Evolutionary conservation across 345 rosid genomes (phyloP).

Genomic region (Linum usitatissimum): DNA sequence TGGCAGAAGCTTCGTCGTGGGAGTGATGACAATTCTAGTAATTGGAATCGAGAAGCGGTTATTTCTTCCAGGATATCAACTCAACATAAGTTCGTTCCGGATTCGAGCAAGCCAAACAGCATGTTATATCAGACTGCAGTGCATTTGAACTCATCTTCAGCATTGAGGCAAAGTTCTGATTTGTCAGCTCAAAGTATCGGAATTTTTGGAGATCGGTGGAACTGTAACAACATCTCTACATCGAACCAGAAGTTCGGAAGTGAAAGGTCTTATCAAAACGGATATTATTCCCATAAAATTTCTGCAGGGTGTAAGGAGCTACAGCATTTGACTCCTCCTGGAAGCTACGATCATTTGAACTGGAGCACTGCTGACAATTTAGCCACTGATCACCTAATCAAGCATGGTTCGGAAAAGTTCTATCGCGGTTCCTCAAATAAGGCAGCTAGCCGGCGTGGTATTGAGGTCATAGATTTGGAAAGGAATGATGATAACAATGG

Average conservation of each 20-base stretch:
- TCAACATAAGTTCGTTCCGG: conserved; percentile 13
- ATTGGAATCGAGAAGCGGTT: not conserved
- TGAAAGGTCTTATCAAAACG: conserved; percentile 22
- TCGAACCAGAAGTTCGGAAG: conserved; percentile 20
- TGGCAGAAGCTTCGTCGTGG: not conserved
- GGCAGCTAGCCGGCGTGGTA: conserved; percentile 18
- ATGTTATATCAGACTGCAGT: conserved; percentile 15
- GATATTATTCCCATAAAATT: conserved; percentile 19
- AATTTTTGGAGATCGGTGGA: conserved; percentile 11
- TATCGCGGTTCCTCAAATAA: conserved; percentile 24
- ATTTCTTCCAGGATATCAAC: conserved; percentile 8
- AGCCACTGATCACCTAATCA: conserved; percentile 16
- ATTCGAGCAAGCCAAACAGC: conserved; percentile 8
- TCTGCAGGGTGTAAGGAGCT: conserved; percentile 34
- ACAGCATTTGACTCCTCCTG: conserved; percentile 9
- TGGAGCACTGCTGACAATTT: conserved; percentile 15
- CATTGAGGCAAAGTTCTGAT: conserved; percentile 15
- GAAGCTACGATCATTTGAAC: conserved; percentile 15
- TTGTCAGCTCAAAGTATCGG: conserved; percentile 14
- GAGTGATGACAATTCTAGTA: conserved; percentile 10
- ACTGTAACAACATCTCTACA: conserved; percentile 22
- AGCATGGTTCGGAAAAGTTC: conserved; percentile 16
- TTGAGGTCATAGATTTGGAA: conserved; percentile 34
- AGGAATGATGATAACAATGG: conserved; percentile 34
- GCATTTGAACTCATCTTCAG: conserved; percentile 12